Conservation (phyloP, 441 rosid genomes). For the Geranium incanum region DNA sequence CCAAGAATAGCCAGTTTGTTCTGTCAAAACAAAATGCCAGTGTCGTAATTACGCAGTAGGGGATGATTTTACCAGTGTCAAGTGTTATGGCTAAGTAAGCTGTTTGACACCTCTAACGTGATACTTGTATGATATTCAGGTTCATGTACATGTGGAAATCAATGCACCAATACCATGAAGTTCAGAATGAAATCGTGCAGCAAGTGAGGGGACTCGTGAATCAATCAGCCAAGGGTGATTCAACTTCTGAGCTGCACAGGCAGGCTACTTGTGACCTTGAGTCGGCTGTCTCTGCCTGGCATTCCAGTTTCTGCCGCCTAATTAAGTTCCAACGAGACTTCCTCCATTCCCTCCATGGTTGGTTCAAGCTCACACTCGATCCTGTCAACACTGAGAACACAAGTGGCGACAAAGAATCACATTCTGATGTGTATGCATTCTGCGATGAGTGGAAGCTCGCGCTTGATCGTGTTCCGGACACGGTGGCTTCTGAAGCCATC, state of each 20-base stretch:
- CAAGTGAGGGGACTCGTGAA: slow-evolving; percentile 88
- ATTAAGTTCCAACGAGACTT: slow-evolving; percentile 83
- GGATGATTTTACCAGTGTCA: not conserved
- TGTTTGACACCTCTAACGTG: too few relatives aligned
- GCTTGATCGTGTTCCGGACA: slow-evolving; percentile 87
- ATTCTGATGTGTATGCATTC: slow-evolving; percentile 49
- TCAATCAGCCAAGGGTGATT: slow-evolving; percentile 57
- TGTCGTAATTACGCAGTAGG: not conserved
- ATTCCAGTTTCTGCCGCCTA: slow-evolving; percentile 64
- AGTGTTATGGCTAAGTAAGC: not conserved
- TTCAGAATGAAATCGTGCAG: slow-evolving; percentile 77
- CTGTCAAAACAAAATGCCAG: not conserved
- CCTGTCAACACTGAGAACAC: slow-evolving; percentile 55
- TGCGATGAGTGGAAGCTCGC: slow-evolving; percentile 94
- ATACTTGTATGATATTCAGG: slow-evolving; percentile 31
- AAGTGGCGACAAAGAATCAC: slow-evolving; percentile 26
- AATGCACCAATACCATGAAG: slow-evolving; percentile 76
- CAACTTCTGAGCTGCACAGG: slow-evolving; percentile 78
- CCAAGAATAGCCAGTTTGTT: not conserved
- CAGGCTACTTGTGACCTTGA: slow-evolving; percentile 92
- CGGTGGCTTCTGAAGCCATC: slow-evolving; percentile 92
- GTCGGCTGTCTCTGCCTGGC: slow-evolving; percentile 78
- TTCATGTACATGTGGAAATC: slow-evolving; percentile 93
- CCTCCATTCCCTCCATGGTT: slow-evolving; percentile 58
- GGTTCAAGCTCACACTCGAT: slow-evolving; percentile 79